Evolutionary conservation across 495 filamentous ascomycete genomes (phyloP), one percentile per base, ranked within the genome.

Genomic region (Patellaria atrata): DNA sequence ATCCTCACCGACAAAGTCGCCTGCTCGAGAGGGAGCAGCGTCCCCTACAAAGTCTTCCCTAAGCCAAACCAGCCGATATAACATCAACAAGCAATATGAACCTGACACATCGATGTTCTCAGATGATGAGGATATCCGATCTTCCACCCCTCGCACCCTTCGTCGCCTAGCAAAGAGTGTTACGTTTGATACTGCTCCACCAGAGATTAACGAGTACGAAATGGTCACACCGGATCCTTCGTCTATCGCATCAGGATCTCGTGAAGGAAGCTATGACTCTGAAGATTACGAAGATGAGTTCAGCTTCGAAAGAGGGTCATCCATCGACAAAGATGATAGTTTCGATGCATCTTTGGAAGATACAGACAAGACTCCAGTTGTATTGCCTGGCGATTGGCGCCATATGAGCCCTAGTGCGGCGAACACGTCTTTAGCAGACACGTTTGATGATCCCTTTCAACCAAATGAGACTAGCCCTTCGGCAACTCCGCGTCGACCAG

Each of bases 171-270:
- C 82, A 0, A 97, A 97, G 59, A 93, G 84, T 45, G 89, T 97
- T 18, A 96, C 83, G 1, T 97, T 94, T 49, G 86, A 94, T 62
- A 77, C 74, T 18, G 89, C 83, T 0, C 87, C 89, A 15, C 91
- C 89, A 19, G 79, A 89, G 53, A 65, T 96, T 34, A 92, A 94
- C 48, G 85, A 96, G 53, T 97, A 96, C 51, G 89, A 94, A 58
- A 86, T 94, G 82, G 77, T 81, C 22, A 97, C 89, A 2, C 89
- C 89, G 1, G 89, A 93, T 54, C 70, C 82, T 11, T 94, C 91
- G 4, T 96, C 80, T 1, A 62, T 87, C 30, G 81, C 79, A 11
- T 86, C 81, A 10, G 83, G 74, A 33, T 94, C 86, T 4, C 75
- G 86, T 17, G 81, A 92, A 41, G 80, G 81, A 13, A 92, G 86